Percentiles rank a stretch among this genome's conserved stretches.
phyloP scores from a whole-genome alignment of 768 basidiomycete genomes.

The Dentipellis sp. region DNA sequence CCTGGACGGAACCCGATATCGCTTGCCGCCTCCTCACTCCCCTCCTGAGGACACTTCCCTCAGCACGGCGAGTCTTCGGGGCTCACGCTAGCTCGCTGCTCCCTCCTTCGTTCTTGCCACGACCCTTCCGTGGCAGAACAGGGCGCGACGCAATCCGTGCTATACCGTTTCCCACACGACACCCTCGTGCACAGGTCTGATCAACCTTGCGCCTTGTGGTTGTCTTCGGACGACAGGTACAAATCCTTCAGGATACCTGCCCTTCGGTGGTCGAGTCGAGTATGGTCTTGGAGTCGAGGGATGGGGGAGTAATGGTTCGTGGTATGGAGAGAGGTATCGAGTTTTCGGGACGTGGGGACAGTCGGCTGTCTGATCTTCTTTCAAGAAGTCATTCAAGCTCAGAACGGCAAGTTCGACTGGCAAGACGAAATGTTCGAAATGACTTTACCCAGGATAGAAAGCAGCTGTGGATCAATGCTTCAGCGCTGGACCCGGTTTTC shows the following conservation, averaged over 20 bases:
- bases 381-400: slow-evolving; percentile 11
- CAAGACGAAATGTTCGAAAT: neutral
- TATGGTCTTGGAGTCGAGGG: slow-evolving; percentile 7
- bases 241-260: neutral
- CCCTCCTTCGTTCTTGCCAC: neutral
- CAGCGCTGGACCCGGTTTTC: slow-evolving; percentile 5
- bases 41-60: neutral
- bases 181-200: slow-evolving; percentile 5
- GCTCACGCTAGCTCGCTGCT: neutral
- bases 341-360: slow-evolving; percentile 13
- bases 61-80: neutral
- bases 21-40: neutral
- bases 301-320: neutral
- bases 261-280: slow-evolving; percentile 2
- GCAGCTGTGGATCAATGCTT: slow-evolving; percentile 3
- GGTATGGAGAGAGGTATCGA: neutral
- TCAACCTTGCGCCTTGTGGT: slow-evolving; percentile 7
- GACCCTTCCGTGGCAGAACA: neutral
- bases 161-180: neutral
- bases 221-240: neutral
- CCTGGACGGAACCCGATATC: neutral
- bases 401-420: slow-evolving; percentile 1
- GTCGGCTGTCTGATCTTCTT: slow-evolving; percentile 4
- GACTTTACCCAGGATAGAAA: slow-evolving; percentile 1
- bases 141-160: neutral